Evolutionary conservation across 352 stramenopile genomes (phyloP).

Genomic region (Phytophthora tubulina): DNA sequence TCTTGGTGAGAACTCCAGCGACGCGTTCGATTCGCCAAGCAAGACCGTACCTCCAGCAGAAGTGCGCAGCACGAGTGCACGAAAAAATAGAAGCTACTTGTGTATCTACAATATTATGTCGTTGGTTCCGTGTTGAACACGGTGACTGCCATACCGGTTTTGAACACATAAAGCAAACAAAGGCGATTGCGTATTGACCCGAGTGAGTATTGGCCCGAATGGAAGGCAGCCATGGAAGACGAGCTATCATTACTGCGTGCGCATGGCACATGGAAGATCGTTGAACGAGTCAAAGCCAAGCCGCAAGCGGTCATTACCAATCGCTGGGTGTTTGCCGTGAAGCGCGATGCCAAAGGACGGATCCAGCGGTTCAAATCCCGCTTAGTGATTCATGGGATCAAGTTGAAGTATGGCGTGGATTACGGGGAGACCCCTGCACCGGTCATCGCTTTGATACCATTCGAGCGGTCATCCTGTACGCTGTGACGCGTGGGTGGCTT

Average conservation of each 20-base stretch:
- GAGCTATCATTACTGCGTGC: neutral
- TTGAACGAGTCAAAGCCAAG: neutral
- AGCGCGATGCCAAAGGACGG: constrained; percentile 7
- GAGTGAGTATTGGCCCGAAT: constrained; percentile 3
- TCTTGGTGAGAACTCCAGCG: neutral
- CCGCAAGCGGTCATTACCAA: constrained; percentile 3
- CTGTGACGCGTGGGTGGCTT: neutral
- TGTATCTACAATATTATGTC: constrained; percentile 10
- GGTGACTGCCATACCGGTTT: neutral
- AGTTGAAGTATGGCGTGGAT: neutral
- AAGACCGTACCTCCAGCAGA: neutral
- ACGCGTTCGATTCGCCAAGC: neutral
- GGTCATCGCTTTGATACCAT: neutral
- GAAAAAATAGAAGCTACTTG: neutral
- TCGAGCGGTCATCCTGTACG: neutral
- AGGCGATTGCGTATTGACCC: neutral
- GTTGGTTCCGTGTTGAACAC: constrained; percentile 19
- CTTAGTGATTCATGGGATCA: neutral
- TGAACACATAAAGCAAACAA: constrained; percentile 12
- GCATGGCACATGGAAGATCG: constrained; percentile 9
- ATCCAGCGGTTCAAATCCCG: neutral
- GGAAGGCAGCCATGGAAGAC: constrained; percentile 10
- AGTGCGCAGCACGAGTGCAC: neutral
- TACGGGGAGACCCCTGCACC: neutral
- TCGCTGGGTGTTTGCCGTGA: constrained; percentile 1